Evolutionary conservation across 2,329 filamentous ascomycete genomes (phyloP), one percentile per base, ranked within the genome.

Genomic region (Cryphonectria carpinicola): DNA sequence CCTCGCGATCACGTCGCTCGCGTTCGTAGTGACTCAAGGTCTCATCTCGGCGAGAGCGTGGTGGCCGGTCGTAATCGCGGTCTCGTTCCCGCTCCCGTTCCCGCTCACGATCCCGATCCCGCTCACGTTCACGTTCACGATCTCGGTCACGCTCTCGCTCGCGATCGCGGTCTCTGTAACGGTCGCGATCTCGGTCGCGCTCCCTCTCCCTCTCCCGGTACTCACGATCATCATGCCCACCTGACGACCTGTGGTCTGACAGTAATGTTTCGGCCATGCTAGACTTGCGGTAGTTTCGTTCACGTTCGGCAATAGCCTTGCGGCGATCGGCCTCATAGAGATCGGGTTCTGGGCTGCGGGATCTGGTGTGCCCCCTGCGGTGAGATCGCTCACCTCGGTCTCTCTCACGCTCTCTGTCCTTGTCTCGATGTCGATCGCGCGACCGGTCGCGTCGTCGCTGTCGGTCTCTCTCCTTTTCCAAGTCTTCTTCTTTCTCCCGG

Each of bases 241-340:
- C 88, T 84, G 78, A 79, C 25, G 79, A 76, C 65, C 82, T 84
- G 73, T 85, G 85, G 73, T 89, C 87, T 67, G 86, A 86, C 68
- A 90, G 79, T 28, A 89, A 81, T 74, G 84, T 88, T 76, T 90
- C 89, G 74, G 91, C 92, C 82, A 89, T 89, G 78, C 87, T 90
- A 61, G 89, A 86, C 82, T 96, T 97, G 80, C 93, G 91, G 82
- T 97, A 97, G 76, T 97, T 95, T 74, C 95, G 92, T 82, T 98
- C 97, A 64, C 97, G 92, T 79, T 97, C 95, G 70, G 95, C 94
- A 78, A 96, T 95, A 60, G 95, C 95, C 80, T 95, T 96, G 77
- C 94, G 92, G 74, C 96, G 90, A 79, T 99, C 96, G 72, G 95
- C 96, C 81, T 98, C 96, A 81, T 99, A 99, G 28, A 93, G 89